Base-by-base conservation (phyloP, 768 basidiomycete genomes). In the Krasilnikovozyma curviuscula region DNA sequence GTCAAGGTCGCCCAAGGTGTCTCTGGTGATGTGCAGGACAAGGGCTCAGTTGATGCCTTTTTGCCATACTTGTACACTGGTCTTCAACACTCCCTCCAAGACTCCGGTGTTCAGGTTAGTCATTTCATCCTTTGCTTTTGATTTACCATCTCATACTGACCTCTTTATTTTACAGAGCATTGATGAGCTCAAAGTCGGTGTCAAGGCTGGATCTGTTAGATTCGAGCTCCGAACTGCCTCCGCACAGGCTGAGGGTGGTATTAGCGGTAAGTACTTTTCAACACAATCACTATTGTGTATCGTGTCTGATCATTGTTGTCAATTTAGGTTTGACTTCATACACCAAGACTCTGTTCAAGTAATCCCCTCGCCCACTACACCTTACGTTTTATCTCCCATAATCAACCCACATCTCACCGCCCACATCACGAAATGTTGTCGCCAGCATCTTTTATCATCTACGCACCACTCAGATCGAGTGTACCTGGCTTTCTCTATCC, bases 251-350 rank as follows among this genome's bases (percentile, higher is more conserved):
- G 91, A 93, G 66, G 91, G 91, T 41, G 84, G 84, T 35, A 89
- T 95, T 10, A 85, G 93, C 69, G 88, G 89, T 5, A 66, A 95
- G 53, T 83, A 95, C 68, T 89, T 84, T 75, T 91, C n/a, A n/a
- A n/a, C n/a, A n/a, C n/a, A n/a, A n/a, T n/a, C n/a, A n/a, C n/a
- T n/a, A n/a, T n/a, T n/a, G n/a, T n/a, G n/a, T n/a, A n/a, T n/a
- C n/a, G n/a, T n/a, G n/a, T n/a, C n/a, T n/a, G n/a, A n/a, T n/a
- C n/a, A n/a, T n/a, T n/a, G n/a, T n/a, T n/a, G n/a, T n/a, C n/a
- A n/a, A n/a, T n/a, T n/a, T n/a, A n/a, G n/a, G n/a, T n/a, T n/a
- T n/a, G n/a, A n/a, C n/a, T n/a, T n/a, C n/a, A n/a, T n/a, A n/a
- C n/a, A n/a, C n/a, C n/a, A n/a, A n/a, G n/a, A n/a, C n/a, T n/a